Conservation (phyloP, 2,329 filamentous ascomycete genomes). For the Corynespora cassiicola region DNA sequence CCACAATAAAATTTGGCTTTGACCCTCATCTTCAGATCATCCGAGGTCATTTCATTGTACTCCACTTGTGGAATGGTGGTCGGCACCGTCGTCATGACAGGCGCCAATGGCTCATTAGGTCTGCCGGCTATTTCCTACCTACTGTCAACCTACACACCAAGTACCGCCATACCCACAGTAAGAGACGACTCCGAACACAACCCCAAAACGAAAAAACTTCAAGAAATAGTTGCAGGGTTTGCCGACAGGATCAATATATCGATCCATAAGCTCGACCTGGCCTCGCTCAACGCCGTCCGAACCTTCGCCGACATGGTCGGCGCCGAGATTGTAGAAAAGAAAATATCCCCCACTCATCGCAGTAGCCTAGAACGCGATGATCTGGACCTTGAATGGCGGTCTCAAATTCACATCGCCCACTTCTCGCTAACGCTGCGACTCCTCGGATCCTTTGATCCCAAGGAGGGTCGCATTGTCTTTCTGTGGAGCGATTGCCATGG, state of each 20-base stretch:
- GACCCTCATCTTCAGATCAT: no score
- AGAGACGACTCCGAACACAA: constrained; percentile 21
- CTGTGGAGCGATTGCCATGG: constrained; percentile 45
- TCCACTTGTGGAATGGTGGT: no score
- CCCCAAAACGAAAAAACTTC: constrained; percentile 23
- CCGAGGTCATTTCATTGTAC: no score
- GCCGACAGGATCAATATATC: constrained; percentile 10
- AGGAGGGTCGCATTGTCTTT: constrained; percentile 25
- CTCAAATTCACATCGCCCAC: constrained; percentile 29
- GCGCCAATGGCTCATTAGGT: constrained; percentile 32
- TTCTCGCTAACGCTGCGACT: constrained; percentile 20
- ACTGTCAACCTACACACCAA: constrained; percentile 16
- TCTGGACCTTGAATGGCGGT: constrained; percentile 19
- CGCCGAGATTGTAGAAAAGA: constrained; percentile 11
- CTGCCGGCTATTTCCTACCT: constrained; percentile 22
- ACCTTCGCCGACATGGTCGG: constrained; percentile 15
- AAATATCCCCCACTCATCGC: no score
- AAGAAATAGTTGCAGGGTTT: constrained; percentile 12
- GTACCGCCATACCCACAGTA: constrained; percentile 24
- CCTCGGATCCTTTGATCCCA: constrained; percentile 14
- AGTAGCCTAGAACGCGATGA: constrained; percentile 23
- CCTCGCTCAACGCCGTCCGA: constrained; percentile 14
- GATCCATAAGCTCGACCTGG: constrained; percentile 25
- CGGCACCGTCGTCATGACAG: constrained; percentile 26
- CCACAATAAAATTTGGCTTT: no score